A percentile compares a stretch with the other conserved stretches of the same genome.
phyloP scores from a whole-genome alignment of 345 rosid genomes.

The Salix arbutifolia region DNA sequence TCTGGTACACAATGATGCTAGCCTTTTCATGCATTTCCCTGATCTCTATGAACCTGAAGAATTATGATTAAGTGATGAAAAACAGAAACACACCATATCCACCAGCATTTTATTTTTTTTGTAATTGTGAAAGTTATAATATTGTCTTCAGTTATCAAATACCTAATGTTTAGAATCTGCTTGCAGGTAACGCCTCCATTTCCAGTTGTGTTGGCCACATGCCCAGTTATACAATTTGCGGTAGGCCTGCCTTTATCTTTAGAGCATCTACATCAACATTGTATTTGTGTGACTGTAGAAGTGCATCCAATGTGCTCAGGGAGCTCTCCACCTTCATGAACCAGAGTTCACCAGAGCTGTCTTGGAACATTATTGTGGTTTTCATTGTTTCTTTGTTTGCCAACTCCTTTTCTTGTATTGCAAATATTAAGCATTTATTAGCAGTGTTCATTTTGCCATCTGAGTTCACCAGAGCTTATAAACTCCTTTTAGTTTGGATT shows the following conservation, averaged over 20 bases:
- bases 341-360: not conserved
- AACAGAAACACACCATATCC: not conserved
- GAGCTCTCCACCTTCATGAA: not conserved
- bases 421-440: not conserved
- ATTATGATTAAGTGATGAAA: not conserved
- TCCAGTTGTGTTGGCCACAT: conserved; percentile 56
- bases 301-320: not conserved
- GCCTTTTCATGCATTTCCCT: not conserved
- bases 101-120: not conserved
- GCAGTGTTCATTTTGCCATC: not conserved
- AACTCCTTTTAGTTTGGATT: not conserved
- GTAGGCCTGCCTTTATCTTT: conserved; percentile 34
- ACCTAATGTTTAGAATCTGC: conserved; percentile 27
- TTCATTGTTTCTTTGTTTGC: not conserved
- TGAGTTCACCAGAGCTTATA: not conserved
- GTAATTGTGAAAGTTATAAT: not conserved
- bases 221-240: conserved; percentile 74
- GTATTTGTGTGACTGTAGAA: not conserved
- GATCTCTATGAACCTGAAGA: conserved; percentile 4
- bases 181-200: conserved; percentile 76
- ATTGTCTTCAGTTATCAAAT: not conserved
- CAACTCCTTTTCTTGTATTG: not conserved
- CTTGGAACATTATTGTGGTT: not conserved
- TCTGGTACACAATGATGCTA: conserved; percentile 44
- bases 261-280: not conserved